Conservation (phyloP, 768 basidiomycete genomes). For the Pleurotus cornucopiae region DNA sequence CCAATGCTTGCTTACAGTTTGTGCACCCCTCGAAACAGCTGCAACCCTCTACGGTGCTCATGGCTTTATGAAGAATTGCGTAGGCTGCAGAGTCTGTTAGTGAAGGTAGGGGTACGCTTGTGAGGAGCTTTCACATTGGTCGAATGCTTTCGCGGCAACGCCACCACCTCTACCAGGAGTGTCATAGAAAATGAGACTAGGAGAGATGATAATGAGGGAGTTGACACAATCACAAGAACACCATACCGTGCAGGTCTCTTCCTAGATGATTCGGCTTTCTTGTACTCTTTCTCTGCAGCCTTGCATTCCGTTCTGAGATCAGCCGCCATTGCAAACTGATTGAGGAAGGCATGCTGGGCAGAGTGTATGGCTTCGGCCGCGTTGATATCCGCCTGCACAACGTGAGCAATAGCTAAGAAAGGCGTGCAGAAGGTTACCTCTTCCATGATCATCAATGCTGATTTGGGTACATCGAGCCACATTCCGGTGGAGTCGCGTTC, state of each 20-base stretch:
- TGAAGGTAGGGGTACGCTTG: neutral
- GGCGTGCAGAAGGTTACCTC: conserved; percentile 19
- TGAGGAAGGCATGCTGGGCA: conserved; percentile 80
- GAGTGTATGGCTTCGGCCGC: conserved; percentile 82
- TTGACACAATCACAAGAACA: neutral
- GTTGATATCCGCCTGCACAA: conserved; percentile 41
- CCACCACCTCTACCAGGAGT: conserved; percentile 65
- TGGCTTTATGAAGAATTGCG: conserved; percentile 57
- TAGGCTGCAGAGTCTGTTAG: conserved; percentile 32
- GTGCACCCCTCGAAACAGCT: conserved; percentile 67
- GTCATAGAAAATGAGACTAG: conserved; percentile 81
- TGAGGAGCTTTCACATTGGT: conserved; percentile 50
- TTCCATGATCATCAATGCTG: conserved; percentile 48
- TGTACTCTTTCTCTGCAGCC: conserved; percentile 70
- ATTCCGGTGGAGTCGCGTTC: conserved; percentile 67
- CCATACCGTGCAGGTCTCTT: conserved; percentile 67
- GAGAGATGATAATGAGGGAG: neutral
- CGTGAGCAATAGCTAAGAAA: conserved; percentile 39
- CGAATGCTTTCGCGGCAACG: conserved; percentile 75
- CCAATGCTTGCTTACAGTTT: conserved; percentile 42
- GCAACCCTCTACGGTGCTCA: conserved; percentile 54
- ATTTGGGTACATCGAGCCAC: conserved; percentile 73
- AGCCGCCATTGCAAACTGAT: conserved; percentile 62
- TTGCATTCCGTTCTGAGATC: conserved; percentile 86
- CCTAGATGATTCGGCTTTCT: conserved; percentile 40